Conservation (phyloP, 73 alveolate genomes). For the Paraurostyla sp. region DNA sequence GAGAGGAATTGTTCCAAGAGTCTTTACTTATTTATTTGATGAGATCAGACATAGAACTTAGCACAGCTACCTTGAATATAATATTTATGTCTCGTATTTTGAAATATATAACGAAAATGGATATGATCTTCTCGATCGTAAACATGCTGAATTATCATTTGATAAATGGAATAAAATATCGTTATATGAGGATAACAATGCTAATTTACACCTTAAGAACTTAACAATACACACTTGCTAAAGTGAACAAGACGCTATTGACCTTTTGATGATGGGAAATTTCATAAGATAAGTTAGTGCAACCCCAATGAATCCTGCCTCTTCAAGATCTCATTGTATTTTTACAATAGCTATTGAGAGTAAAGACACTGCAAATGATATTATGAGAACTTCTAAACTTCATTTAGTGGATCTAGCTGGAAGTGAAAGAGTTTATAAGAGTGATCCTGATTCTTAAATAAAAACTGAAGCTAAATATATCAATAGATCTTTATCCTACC, state of each 20-base stretch:
- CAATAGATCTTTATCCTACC: conserved; percentile 86
- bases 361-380: conserved; percentile 75
- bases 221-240: conserved; percentile 88
- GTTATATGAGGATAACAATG: conserved; percentile 92
- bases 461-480: conserved; percentile 88
- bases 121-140: conserved; percentile 93
- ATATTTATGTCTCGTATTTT: conserved; percentile 92
- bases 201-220: conserved; percentile 90
- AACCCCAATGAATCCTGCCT: conserved; percentile 96
- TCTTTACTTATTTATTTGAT: conserved; percentile 87
- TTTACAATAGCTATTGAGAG: conserved; percentile 95
- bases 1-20: conserved; percentile 97
- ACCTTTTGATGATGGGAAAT: conserved; percentile 95
- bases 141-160: conserved; percentile 87
- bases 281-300: conserved; percentile 90
- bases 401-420: conserved; percentile 96
- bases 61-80: conserved; percentile 64
- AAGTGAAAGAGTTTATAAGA: conserved; percentile 85
- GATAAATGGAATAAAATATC: conserved; percentile 96
- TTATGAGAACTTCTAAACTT: conserved; percentile 86
- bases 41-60: conserved; percentile 81
- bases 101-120: conserved; percentile 98
- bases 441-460: conserved; percentile 70
- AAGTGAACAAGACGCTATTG: conserved; percentile 94
- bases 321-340: conserved; percentile 95